Evolutionary conservation across 768 basidiomycete species (phyloP), one percentile per base, ranked within the genome.

Genomic region (Amanita thiersii): DNA sequence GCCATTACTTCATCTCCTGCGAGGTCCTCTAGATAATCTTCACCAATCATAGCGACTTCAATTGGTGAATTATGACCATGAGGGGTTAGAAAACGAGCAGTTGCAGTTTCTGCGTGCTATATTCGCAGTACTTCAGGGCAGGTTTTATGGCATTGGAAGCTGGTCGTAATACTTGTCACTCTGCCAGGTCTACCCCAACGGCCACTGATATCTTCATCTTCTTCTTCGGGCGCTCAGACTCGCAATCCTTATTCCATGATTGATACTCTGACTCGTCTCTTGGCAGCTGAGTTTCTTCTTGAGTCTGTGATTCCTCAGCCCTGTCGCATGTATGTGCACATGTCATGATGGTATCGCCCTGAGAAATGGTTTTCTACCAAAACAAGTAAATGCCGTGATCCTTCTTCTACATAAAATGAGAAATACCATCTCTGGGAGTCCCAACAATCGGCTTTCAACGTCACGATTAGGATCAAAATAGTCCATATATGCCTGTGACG

Each of bases 1-100:
- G 73, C 84, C 80, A 77, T 78, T 80, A 81, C 55, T 86, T 79
- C 78, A 83, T 86, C 81, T 86, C 80, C 84, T 85, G 84, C 82
- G 83, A 85, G 80, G 70, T 52, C 81, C 83, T 65, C 70, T 59
- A 55, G 56, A 59, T 52, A 45, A 50, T 35, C 48, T 49, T 59
- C 69, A 58, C 63, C 66, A 70, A 61, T 64, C 60, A 61, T 62
- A 50, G 49, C 51, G 58, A 51, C 56, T 63, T 67, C 63, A 64
- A 56, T 62, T 46, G 48, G 39, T 33, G 15, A 54, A 56, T 63
- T 58, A 14, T 38, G 37, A 64, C 52, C 58, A 59, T 60, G 66
- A 69, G 70, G 72, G 72, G 70, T 65, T 65, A 48, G 20, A 12
- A 24, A 30, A 9, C 9, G 29, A 30, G 29, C 14, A 9, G 29